Evolutionary conservation across 164 flowering plant genomes (phyloP).

Genomic region (Aristolochia contorta): DNA sequence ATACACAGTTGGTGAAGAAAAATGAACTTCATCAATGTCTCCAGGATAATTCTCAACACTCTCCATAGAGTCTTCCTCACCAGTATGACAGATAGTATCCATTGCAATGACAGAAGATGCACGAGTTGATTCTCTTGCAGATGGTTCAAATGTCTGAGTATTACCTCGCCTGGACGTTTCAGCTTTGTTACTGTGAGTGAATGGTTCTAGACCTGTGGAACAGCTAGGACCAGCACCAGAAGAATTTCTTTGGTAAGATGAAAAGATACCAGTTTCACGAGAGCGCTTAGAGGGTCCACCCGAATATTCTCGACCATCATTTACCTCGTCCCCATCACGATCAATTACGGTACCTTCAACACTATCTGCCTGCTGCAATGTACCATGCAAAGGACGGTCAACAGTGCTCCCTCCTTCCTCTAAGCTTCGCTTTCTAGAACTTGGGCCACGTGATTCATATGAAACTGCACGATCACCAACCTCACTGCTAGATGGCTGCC

Average conservation of each 20-base stretch:
- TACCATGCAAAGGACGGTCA: slow-evolving; percentile 42
- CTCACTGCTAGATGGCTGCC: slow-evolving; percentile 93
- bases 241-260: slow-evolving; percentile 46
- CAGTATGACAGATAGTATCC: slow-evolving; percentile 71
- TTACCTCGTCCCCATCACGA: slow-evolving; percentile 90
- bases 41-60: slow-evolving; percentile 96
- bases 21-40: slow-evolving; percentile 66
- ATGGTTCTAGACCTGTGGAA: slow-evolving; percentile 45
- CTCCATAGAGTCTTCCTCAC: slow-evolving; percentile 80
- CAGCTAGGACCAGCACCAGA: slow-evolving; percentile 90
- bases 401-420: slow-evolving; percentile 91
- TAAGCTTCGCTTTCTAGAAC: slow-evolving; percentile 66
- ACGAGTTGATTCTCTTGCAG: slow-evolving; percentile 68
- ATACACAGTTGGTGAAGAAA: slow-evolving; percentile 47
- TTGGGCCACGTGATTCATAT: slow-evolving; percentile 92
- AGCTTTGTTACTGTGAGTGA: slow-evolving; percentile 41
- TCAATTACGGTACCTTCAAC: slow-evolving; percentile 91
- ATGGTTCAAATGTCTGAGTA: slow-evolving; percentile 37
- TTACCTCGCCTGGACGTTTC: slow-evolving; percentile 40
- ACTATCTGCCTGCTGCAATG: slow-evolving; percentile 79
- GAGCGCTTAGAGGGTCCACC: slow-evolving; percentile 90
- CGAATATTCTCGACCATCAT: slow-evolving; percentile 59
- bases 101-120: slow-evolving; percentile 97
- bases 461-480: slow-evolving; percentile 98
- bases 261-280: slow-evolving; percentile 50